A percentile compares a stretch with the other conserved stretches of the same genome.
Evolutionary conservation across 2,329 filamentous ascomycete genomes (phyloP).

Genomic region (Sclerotinia sclerotiorum): DNA sequence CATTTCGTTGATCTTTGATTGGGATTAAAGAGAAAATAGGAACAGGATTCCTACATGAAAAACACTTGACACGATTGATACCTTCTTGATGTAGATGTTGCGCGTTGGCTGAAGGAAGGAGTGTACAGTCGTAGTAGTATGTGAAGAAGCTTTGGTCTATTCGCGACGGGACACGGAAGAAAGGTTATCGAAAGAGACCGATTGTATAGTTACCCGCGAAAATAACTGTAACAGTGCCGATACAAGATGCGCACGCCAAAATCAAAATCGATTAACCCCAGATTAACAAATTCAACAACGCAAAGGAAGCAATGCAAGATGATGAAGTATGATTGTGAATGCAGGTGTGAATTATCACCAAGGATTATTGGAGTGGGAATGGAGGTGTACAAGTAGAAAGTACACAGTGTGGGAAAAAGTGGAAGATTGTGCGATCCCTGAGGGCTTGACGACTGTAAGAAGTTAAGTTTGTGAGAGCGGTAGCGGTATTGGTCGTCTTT

Average conservation of each 20-base stretch:
- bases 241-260: neutral
- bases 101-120: constrained; percentile 13
- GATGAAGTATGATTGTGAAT: constrained; percentile 14
- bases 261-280: neutral
- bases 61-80: constrained; percentile 4
- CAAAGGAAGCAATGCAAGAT: constrained; percentile 14
- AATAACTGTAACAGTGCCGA: neutral
- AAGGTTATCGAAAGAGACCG: constrained; percentile 11
- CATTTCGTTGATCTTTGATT: constrained; percentile 9
- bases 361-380: constrained; percentile 8
- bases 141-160: constrained; percentile 10
- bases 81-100: constrained; percentile 10
- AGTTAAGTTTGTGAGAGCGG: neutral
- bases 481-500: neutral
- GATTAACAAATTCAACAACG: constrained; percentile 3
- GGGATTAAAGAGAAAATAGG: neutral
- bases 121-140: neutral
- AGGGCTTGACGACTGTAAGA: neutral
- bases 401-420: neutral
- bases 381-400: neutral
- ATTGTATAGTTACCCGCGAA: neutral
- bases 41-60: neutral
- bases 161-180: constrained; percentile 21
- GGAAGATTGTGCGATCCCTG: constrained; percentile 24
- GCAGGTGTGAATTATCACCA: constrained; percentile 5